Evolutionary conservation across 352 stramenopile genomes (phyloP), one percentile per base, ranked within the genome.

Genomic region (Phytophthora pistaciae): DNA sequence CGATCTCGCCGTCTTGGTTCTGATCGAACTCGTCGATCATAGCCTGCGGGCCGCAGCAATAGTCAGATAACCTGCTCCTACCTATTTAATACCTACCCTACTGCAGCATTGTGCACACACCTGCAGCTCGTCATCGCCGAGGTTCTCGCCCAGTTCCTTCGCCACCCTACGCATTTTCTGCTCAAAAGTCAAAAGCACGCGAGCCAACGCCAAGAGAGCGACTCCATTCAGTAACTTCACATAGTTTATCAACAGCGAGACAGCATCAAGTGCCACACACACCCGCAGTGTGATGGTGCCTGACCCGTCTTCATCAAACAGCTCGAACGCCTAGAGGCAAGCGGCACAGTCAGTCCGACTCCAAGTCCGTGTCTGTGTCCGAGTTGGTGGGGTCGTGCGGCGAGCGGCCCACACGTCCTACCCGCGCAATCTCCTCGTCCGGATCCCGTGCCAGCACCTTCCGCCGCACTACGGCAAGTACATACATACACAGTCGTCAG

Each of bases 1-100:
- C 89, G 66, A 98, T 98, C 67, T 94, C 88, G 50, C 94, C 95
- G 72, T 98, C 94, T 64, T 98, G 88, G 68, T 98, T 95, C 54
- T 96, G 82, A 64, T 98, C 94, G 56, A 98, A 98, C 79, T 98
- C 94, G 56, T 98, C 94, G 63, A 98, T 98, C 95, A 98, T 98
- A 4, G 92, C 94, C 80, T 97, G 71, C 11, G 3, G 63, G 38
- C 14, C 14, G 14, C 13, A 60, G 25, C 44, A 52, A 46, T 25
- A 49, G 9, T 58, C 27, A 65, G n/a, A n/a, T n/a, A n/a, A n/a
- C n/a, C n/a, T n/a, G n/a, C n/a, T n/a, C n/a, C n/a, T n/a, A n/a
- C n/a, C n/a, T n/a, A n/a, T n/a, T n/a, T n/a, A n/a, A n/a, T n/a
- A n/a, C n/a, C n/a, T n/a, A n/a, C n/a, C n/a, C n/a, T 44, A 44